Base-by-base conservation (phyloP, 208 protist genomes). In the Trypanosoma avium region DNA sequence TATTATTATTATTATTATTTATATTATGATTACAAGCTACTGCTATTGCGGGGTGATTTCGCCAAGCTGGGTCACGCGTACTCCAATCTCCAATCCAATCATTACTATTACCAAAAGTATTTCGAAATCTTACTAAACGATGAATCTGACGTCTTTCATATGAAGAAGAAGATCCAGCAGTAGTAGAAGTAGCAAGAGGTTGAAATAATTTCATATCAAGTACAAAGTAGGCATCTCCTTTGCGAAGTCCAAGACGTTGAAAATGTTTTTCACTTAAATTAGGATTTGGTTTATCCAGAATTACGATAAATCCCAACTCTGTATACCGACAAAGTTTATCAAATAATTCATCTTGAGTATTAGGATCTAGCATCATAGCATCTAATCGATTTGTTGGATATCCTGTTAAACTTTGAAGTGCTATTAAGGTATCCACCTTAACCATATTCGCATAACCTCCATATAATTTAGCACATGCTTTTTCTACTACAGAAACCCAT, bases 391-490 rank as follows among this genome's bases (percentile, higher is more conserved):
- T 79, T 54, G 66, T 77, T 9, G 86, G 86, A 46, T 82, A 88
- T 12, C 86, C 86, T 9, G 77, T 78, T 40, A 93, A 38, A 67
- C 92, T 85, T 50, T 80, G 70, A 45, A 96, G 57, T 10, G 82
- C 85, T 29, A 86, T 64, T 36, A 86, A 43, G 27, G 81, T 67
- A 30, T 92, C 77, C 26, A 83, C 83, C 22, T 67, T 78, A 0
- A 79, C 57, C 56, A 96, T 79, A 49, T 74, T 67, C 17, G 56
- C 71, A 68, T 94, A 96, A 24, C 72, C 63, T n/a, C 88, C 88
- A 42, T 81, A 77, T 29, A 83, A 9, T 73, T 97, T 97, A 10
- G 89, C 89, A 59, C 90, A 95, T 13, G 91, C 91, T 75, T 96
- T 96, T 59, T 96, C 75, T 12, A 93, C 60, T 15, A 95, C 58